Base-by-base conservation (phyloP, 2,329 filamentous ascomycete species). In the Fusarium nisikadoi region DNA sequence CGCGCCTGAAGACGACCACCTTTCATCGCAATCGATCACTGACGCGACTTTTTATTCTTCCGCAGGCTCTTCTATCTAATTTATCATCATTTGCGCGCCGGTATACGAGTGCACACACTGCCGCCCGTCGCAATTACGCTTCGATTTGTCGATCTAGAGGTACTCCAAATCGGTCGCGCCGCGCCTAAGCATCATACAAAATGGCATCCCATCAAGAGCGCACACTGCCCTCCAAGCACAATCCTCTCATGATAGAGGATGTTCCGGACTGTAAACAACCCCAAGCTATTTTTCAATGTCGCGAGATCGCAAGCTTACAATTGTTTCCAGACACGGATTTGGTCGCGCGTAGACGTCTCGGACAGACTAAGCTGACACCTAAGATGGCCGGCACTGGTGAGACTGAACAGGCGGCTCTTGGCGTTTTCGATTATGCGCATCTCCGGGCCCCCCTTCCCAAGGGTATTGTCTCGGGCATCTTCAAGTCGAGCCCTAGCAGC, bases 371-470 rank as follows among this genome's bases (percentile, higher is more conserved):
- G 82, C 88, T 99, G 72, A 91, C 92, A 14, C 91, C 95, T 57
- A 96, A 94, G 84, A 91, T 94, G 77, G 90, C 91, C 38, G 90
- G 92, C 75, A 85, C 91, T n/a, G 90, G 91, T 81, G 91, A 94
- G 71, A 89, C 91, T 62, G 93, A 94, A 80, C 86, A 90, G 50
- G 87, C 92, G 74, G 91, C 92, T 75, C 86, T 96, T 68, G 94
- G 94, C 56, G 90, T 92, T 50, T 97, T 99, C 80, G 96, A 98
- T 83, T 99, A 99, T 82, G 95, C 95, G 73, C 96, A 99, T 81
- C 87, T 99, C 54, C 93, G 95, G 79, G 95, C 95, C 68, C 95
- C 96, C 19, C 85, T 99, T 50, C 96, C 96, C 54, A 96, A 95
- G 82, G 94, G 96, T 72, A 91, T 98, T 75, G 90, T 91, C 33